Conservation (phyloP, 2,329 filamentous ascomycete species). For the Aspergillus flavus region DNA sequence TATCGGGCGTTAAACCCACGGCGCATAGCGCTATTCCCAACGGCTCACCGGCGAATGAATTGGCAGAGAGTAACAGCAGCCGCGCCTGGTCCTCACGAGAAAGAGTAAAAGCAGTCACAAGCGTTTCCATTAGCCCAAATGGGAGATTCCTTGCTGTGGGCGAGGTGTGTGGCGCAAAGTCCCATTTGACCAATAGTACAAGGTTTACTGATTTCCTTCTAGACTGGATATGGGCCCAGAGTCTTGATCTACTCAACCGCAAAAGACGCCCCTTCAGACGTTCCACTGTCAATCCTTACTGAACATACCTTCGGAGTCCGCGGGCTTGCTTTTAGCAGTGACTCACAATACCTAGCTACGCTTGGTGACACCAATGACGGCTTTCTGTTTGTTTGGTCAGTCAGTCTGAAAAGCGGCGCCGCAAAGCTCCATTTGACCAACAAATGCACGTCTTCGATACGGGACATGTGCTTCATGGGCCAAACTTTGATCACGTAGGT, state of each 20-base stretch:
- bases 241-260: slow-evolving; percentile 85
- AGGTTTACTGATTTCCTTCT: slow-evolving; percentile 30
- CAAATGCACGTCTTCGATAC: slow-evolving; percentile 85
- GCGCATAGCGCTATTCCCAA: slow-evolving; percentile 45
- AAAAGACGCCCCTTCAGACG: slow-evolving; percentile 75
- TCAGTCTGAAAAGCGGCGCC: slow-evolving; percentile 79
- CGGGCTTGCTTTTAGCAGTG: slow-evolving; percentile 84
- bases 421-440: slow-evolving; percentile 83
- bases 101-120: slow-evolving; percentile 91
- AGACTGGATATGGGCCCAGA: slow-evolving; percentile 88
- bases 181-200: neutral
- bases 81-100: slow-evolving; percentile 88
- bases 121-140: slow-evolving; percentile 83
- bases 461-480: slow-evolving; percentile 89
- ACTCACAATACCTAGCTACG: slow-evolving; percentile 84
- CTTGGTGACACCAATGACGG: slow-evolving; percentile 89
- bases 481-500: slow-evolving; percentile 73
- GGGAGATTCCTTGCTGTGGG: slow-evolving; percentile 87
- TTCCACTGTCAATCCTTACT: slow-evolving; percentile 78
- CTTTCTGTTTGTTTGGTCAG: slow-evolving; percentile 87
- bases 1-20: slow-evolving; percentile 54
- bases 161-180: slow-evolving; percentile 58
- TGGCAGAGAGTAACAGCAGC: slow-evolving; percentile 61
- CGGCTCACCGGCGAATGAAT: slow-evolving; percentile 53
- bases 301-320: slow-evolving; percentile 91